phyloP scores from a whole-genome alignment of 2,329 filamentous ascomycete genomes.

The Epichloe aotearoae region DNA sequence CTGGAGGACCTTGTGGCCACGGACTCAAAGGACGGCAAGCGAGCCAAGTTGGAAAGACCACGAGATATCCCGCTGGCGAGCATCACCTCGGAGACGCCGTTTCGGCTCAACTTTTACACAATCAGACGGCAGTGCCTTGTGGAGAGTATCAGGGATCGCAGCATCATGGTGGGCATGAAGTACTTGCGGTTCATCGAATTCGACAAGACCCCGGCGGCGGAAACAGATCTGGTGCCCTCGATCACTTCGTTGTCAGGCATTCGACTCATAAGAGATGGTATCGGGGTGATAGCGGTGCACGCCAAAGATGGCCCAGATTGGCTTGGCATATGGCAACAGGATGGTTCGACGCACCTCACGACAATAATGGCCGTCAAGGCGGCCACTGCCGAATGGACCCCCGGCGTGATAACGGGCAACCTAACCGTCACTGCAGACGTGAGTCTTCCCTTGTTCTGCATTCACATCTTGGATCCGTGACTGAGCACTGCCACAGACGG shows the following conservation, averaged over 20 bases:
- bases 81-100: neutral
- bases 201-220: neutral
- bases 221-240: neutral
- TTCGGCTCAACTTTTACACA: slow-evolving; percentile 6
- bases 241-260: neutral
- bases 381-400: slow-evolving; percentile 3
- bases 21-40: slow-evolving; percentile 1
- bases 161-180: slow-evolving; percentile 2
- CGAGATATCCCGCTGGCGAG: neutral
- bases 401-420: neutral
- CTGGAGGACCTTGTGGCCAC: slow-evolving; percentile 3
- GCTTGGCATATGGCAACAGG: slow-evolving; percentile 6
- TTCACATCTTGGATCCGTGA: neutral
- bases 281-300: slow-evolving; percentile 5
- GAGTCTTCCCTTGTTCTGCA: slow-evolving; percentile 1
- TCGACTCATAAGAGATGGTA: slow-evolving; percentile 3
- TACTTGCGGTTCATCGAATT: slow-evolving; percentile 6
- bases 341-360: neutral
- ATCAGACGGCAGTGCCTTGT: slow-evolving; percentile 2
- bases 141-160: neutral
- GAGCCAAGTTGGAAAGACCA: slow-evolving; percentile 1
- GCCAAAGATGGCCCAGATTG: slow-evolving; percentile 5
- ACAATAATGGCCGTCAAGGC: neutral
- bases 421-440: slow-evolving; percentile 5
- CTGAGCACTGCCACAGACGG: neutral